Base-by-base conservation (phyloP, 192 early-diverging fungal species). In the Coemansia sp. region DNA sequence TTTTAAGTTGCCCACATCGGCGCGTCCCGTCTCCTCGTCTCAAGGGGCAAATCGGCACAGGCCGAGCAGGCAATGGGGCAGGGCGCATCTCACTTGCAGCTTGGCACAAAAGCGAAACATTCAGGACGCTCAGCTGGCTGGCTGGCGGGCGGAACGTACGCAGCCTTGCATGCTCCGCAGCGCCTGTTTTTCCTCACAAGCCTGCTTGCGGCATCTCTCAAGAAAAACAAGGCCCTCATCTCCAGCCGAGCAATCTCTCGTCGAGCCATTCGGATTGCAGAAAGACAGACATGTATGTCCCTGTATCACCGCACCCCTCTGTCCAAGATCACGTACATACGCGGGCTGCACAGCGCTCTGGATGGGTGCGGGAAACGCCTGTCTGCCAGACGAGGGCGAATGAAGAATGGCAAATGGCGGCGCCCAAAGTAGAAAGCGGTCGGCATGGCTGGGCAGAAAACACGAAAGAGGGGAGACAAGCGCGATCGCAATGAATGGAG, bases 291-390 rank as follows among this genome's bases (percentile, higher is more conserved):
- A 45, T 45, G 41, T 45, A 45, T 35, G 6, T 35, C 7, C 32
- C 32, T 35, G 6, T 35, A 35, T 35, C 17, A 49, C 48, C 19
- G 4, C 48, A 9, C 48, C n/a, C 60, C 22, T 19, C 6, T 53
- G 7, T 12, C 19, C 50, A 12, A 54, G 62, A 63, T 63, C 62
- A 63, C 62, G 38, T 55, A 63, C 62, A 63, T 63, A 17, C 60
- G n/a, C 23, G 21, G 48, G n/a, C 22, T 22, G 29, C 54, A 35
- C 54, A n/a, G 15, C 15, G 11, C 41, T 4, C 41, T 45, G 15
- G 22, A 17, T 37, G 19, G 56, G 56, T 12, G 19, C 51, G 15
- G 51, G 51, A 57, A 37, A 45, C 12, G 41, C 41, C 41, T 45
- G 41, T 45, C 41, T 45, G 41, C 41, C 41, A n/a, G 15, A 5